Conservation (phyloP, 2,329 filamentous ascomycete genomes). For the Sclerotiophoma versabilis region DNA sequence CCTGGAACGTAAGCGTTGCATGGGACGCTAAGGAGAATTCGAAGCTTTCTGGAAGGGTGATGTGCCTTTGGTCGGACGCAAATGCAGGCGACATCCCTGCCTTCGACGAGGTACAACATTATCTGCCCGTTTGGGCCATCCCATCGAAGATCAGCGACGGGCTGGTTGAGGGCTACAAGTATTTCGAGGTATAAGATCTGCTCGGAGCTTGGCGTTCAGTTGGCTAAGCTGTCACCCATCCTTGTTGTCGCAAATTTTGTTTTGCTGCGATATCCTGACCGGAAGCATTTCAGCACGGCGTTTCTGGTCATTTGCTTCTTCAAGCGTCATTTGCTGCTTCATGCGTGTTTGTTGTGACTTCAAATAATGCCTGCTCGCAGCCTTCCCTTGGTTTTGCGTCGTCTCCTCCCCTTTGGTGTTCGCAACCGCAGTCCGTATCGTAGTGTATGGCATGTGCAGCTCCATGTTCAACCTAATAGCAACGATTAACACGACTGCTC, state of each 20-base stretch:
- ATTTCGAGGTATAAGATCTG: conserved; percentile 56
- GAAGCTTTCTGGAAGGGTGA: conserved; percentile 64
- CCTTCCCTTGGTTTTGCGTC: neutral
- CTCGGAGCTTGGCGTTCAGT: conserved; percentile 19
- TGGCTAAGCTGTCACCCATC: conserved; percentile 30
- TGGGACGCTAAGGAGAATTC: conserved; percentile 59
- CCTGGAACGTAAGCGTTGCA: conserved; percentile 77
- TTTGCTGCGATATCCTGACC: conserved; percentile 43
- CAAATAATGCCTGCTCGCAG: conserved; percentile 17
- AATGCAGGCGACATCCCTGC: conserved; percentile 82
- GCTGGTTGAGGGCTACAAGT: conserved; percentile 79
- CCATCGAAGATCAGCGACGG: conserved; percentile 79
- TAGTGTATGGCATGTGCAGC: conserved; percentile 25
- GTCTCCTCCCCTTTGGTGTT: conserved; percentile 9
- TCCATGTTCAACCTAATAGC: conserved; percentile 32
- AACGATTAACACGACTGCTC: conserved; percentile 26
- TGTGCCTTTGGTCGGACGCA: conserved; percentile 88
- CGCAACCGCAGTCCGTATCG: conserved; percentile 1
- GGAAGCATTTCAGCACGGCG: conserved; percentile 42
- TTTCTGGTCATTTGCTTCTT: conserved; percentile 32
- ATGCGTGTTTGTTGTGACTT: conserved; percentile 25
- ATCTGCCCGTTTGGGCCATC: conserved; percentile 79
- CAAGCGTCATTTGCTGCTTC: conserved; percentile 34
- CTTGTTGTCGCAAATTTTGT: conserved; percentile 38
- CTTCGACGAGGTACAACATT: conserved; percentile 78